These are phyloP conservation scores for Talaromyces sp. DNA, from an alignment of 2,329 filamentous ascomycete species.

Conservation along the genomic window DNA sequence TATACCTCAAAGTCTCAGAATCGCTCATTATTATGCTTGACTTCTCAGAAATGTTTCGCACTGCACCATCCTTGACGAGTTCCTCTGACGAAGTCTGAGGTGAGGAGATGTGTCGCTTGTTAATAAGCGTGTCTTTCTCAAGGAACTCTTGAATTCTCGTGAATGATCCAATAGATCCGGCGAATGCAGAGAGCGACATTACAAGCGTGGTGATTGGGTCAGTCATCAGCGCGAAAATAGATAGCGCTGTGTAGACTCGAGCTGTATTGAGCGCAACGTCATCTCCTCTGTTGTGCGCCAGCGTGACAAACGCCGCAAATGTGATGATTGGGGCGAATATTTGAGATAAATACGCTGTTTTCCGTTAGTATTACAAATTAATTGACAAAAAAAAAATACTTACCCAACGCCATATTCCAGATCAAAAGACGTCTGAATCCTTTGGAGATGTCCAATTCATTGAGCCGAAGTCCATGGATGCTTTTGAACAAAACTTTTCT, in stretches of 20 bases:
- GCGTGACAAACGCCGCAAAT: constrained; percentile 18
- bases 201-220: constrained; percentile 18
- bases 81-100: constrained; percentile 4
- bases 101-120: neutral
- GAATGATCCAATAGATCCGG: constrained; percentile 35
- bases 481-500: constrained; percentile 33
- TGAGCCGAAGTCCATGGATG: constrained; percentile 33
- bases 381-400: constrained; percentile 5
- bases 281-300: constrained; percentile 11
- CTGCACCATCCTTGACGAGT: constrained; percentile 14
- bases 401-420: constrained; percentile 35
- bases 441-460: constrained; percentile 37
- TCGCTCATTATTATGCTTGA: constrained; percentile 18
- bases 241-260: constrained; percentile 22
- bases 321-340: constrained; percentile 34
- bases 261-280: constrained; percentile 21
- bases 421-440: constrained; percentile 37
- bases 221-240: constrained; percentile 21
- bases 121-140: constrained; percentile 14
- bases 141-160: constrained; percentile 35
- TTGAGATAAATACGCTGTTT: constrained; percentile 31
- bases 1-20: constrained; percentile 14
- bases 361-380: neutral
- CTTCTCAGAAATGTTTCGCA: constrained; percentile 17
- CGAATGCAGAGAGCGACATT: constrained; percentile 26